Conservation (phyloP, 78 protist genomes). For the Dictyostelium discoideum region dicty_2.7 NC_007090.3:1240501-1241000, state of each 20-base stretch:
- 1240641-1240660: not conserved
- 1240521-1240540: not conserved
- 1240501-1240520: not conserved
- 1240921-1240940: not conserved
- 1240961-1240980: not conserved
- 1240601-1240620: conserved; percentile 32
- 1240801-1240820: too few species aligned
- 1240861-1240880: not conserved
- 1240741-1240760: not conserved
- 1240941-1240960: not conserved
- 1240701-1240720: not conserved
- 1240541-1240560: conserved; percentile 39
- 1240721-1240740: not conserved
- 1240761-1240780: not conserved
- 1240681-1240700: conserved; percentile 2
- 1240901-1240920: not conserved
- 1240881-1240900: not conserved
- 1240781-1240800: too few species aligned
- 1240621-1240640: not conserved
- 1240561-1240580: conserved; percentile 29
- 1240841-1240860: not conserved
- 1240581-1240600: not conserved
- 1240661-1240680: not conserved
- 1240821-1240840: not conserved
- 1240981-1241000: not conserved